Percentiles rank a stretch among this genome's conserved stretches.
These are phyloP conservation scores for Thalassia testudinum DNA, from an alignment of 116 monocot species.

Conservation along the genomic window DNA sequence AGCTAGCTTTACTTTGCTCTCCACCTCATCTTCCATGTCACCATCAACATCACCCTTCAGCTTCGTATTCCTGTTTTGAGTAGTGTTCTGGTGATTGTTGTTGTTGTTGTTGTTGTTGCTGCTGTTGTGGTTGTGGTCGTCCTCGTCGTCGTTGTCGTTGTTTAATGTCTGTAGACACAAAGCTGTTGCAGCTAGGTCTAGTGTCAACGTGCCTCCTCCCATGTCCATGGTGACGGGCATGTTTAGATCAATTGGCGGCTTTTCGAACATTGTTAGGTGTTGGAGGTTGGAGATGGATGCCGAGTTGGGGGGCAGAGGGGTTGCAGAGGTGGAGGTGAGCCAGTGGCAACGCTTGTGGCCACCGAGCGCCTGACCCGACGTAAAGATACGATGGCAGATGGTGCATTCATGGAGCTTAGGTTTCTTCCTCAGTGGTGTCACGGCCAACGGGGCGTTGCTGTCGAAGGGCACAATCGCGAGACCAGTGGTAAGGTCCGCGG, in stretches of 20 bases:
- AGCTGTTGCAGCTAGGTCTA: constrained; percentile 2
- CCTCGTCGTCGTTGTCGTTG: background rate
- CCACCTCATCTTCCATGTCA: constrained; percentile 29
- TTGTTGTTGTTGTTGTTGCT: constrained; percentile 2
- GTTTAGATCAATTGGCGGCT: constrained; percentile 37
- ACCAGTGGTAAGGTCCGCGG: background rate
- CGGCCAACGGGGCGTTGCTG: constrained; percentile 2
- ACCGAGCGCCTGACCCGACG: constrained; percentile 77
- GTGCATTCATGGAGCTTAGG: constrained; percentile 60
- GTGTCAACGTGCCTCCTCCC: constrained; percentile 1
- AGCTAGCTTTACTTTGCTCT: constrained; percentile 30
- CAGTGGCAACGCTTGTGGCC: constrained; percentile 91
- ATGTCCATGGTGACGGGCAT: constrained; percentile 18
- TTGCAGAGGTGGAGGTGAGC: constrained; percentile 14
- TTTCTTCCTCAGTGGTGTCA: constrained; percentile 34
- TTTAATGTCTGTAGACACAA: constrained; percentile 2
- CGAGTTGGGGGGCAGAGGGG: background rate
- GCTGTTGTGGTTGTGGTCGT: background rate
- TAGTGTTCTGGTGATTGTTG: background rate
- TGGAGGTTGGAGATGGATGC: constrained; percentile 3
- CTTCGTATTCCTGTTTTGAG: background rate
- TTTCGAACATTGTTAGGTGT: constrained; percentile 3
- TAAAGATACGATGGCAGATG: constrained; percentile 58
- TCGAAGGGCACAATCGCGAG: constrained; percentile 31
- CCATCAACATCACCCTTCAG: background rate